These are phyloP conservation scores for Metschnikowia anglica DNA, from an alignment of 805 yeast species.

Conservation along the genomic window DNA sequence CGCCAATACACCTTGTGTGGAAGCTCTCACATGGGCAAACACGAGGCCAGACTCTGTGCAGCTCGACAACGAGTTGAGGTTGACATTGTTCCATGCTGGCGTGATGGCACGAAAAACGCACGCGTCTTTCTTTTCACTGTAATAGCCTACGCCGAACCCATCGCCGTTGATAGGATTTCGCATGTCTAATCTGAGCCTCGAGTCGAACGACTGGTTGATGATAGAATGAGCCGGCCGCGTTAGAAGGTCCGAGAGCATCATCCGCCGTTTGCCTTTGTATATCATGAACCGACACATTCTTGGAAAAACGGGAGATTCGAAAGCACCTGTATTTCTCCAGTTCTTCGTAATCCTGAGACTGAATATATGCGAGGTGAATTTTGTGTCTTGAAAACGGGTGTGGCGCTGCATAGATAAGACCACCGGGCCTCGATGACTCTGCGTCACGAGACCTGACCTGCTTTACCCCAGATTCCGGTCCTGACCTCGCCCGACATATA, in stretches of 20 bases:
- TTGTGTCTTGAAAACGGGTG: no score
- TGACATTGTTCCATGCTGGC: constrained; percentile 97
- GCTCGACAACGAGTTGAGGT: constrained; percentile 78
- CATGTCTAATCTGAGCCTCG: constrained; percentile 81
- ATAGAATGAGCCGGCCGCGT: constrained; percentile 97
- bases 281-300: constrained; percentile 90
- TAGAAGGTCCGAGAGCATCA: constrained; percentile 77
- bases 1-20: constrained; percentile 89
- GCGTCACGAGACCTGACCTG: no score
- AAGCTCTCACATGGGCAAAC: constrained; percentile 95
- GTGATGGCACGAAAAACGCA: constrained; percentile 94
- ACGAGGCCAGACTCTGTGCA: constrained; percentile 82
- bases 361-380: no score
- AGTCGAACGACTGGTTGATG: constrained; percentile 92
- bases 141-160: constrained; percentile 97
- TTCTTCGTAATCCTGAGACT: no score
- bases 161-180: constrained; percentile 96
- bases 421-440: no score
- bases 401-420: no score
- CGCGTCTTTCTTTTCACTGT: constrained; percentile 62
- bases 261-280: constrained; percentile 87
- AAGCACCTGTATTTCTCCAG: no score
- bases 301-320: no score
- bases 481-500: no score
- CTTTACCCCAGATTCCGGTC: no score